Base-by-base conservation (phyloP, 2,329 filamentous ascomycete genomes). In the Pezicula rhizophila region DNA sequence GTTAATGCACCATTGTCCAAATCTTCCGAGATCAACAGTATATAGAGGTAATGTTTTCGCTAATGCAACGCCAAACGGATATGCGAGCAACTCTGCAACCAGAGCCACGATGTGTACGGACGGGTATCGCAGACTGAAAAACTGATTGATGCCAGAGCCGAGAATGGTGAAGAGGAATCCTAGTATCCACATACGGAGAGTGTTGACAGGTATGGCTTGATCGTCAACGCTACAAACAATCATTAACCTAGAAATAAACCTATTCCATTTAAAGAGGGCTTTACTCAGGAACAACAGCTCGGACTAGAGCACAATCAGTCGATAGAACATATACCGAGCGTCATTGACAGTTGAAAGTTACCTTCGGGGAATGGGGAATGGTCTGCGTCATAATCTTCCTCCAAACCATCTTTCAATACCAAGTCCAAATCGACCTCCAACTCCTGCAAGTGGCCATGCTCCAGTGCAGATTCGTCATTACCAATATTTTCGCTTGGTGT, bases 141-240 rank as follows among this genome's bases (percentile, higher is more conserved):
- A 42, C 20, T 42, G 37, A 17, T 48, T 48, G 7, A 48, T 43
- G 10, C 57, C 54, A 37, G 56, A 53, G 18, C 56, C 56, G 12
- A 57, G 31, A 38, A 45, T 47, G 3, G 45, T 47, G 17, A 50
- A 47, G 14, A 50, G n/a, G 14, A 84, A 56, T 3, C 80, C 80
- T 50, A 84, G 82, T 2, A 71, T 71, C 80, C 80, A 84, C 26
- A 79, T 79, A 40, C 80, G 74, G 18, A 84, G 66, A 0, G 82
- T 85, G 61, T 81, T 84, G 67, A 79, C 82, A 0, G 81, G 81
- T 23, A 83, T 61, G 40, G 80, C 75, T 11, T 25, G 46, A 55
- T 84, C 75, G 58, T 85, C 82, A 51, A 76, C 79, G 59, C 23
- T 23, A 23, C 4, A 23, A 7, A 18, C 2, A 23, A 7, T 7